Percentiles rank a stretch among this genome's conserved stretches.
Evolutionary conservation across 2,329 filamentous ascomycete species (phyloP).

Genomic region (Trichoderma cornu-damae): DNA sequence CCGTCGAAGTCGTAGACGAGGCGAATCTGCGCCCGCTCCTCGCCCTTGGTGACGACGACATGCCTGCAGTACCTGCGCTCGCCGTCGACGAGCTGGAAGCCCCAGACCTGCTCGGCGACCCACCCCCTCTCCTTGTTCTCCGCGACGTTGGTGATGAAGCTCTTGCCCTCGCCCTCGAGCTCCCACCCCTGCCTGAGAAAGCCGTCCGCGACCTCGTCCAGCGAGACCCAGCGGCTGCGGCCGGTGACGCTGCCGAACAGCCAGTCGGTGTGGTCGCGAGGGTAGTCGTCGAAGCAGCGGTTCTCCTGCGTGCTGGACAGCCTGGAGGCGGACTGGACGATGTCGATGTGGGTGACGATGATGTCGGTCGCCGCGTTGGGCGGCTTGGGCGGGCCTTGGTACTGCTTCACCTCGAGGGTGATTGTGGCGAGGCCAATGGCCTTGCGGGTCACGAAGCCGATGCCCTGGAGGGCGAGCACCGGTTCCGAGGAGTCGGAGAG

Average conservation of each 20-base stretch:
- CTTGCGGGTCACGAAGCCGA: constrained; percentile 68
- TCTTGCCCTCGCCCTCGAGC: constrained; percentile 53
- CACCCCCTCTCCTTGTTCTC: constrained; percentile 49
- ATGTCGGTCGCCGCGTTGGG: constrained; percentile 37
- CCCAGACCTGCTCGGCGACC: constrained; percentile 56
- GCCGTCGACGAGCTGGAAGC: constrained; percentile 51
- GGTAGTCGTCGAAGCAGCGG: constrained; percentile 47
- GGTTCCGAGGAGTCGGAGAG: constrained; percentile 65
- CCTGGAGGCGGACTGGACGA: constrained; percentile 68
- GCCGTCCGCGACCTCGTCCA: constrained; percentile 48
- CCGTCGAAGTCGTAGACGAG: constrained; percentile 51
- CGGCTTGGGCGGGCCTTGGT: constrained; percentile 40
- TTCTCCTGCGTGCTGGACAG: constrained; percentile 59
- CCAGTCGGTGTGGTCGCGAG: constrained; percentile 66
- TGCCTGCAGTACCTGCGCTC: constrained; percentile 50
- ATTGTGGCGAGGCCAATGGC: constrained; percentile 64
- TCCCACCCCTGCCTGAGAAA: constrained; percentile 56
- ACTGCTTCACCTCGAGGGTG: constrained; percentile 58
- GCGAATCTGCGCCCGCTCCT: constrained; percentile 44
- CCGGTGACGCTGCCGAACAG: constrained; percentile 71
- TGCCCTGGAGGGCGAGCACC: constrained; percentile 65
- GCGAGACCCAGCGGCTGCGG: constrained; percentile 46
- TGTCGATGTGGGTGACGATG: constrained; percentile 57
- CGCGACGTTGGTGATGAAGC: constrained; percentile 61
- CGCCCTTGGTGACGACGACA: constrained; percentile 48